Evolutionary conservation across 2,329 filamentous ascomycete genomes (phyloP).

Genomic region (Colletotrichum cereale): DNA sequence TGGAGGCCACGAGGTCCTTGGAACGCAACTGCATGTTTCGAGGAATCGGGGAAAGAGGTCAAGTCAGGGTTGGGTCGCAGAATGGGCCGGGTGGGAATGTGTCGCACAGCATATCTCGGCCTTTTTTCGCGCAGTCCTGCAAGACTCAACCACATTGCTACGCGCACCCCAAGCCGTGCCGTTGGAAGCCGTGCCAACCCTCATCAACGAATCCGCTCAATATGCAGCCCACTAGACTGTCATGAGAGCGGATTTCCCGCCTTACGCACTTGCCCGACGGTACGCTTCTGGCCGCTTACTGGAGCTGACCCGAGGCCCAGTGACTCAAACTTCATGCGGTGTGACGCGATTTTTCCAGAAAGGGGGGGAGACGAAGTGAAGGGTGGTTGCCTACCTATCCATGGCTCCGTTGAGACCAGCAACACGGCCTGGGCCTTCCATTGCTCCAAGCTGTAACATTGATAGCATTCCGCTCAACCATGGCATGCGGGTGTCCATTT

Average conservation of each 20-base stretch:
- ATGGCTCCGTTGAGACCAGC: conserved; percentile 81
- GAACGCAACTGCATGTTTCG: conserved; percentile 31
- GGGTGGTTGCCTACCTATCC: conserved; percentile 82
- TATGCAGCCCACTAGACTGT: conserved; percentile 20
- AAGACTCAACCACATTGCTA: conserved; percentile 24
- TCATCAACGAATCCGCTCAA: conserved; percentile 10
- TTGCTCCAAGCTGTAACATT: conserved; percentile 79
- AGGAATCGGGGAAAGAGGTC: conserved; percentile 36
- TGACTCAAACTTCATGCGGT: conserved; percentile 62
- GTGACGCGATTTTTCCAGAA: conserved; percentile 46
- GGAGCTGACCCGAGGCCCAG: conserved; percentile 55
- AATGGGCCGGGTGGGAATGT: conserved; percentile 36
- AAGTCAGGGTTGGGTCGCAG: conserved; percentile 41
- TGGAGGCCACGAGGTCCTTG: conserved; percentile 27
- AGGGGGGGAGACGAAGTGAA: conserved; percentile 41
- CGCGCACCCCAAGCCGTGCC: conserved; percentile 31
- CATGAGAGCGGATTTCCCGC: conserved; percentile 38
- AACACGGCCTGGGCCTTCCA: conserved; percentile 80
- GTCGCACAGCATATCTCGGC: conserved; percentile 40
- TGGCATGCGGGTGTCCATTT: conserved; percentile 86
- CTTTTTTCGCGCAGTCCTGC: conserved; percentile 30
- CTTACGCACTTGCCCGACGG: conserved; percentile 51
- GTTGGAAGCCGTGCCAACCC: conserved; percentile 22
- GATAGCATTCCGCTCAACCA: conserved; percentile 85
- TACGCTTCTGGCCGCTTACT: conserved; percentile 50